A percentile compares a stretch with the other conserved stretches of the same genome.
Evolutionary conservation across 75 land plant species (phyloP).

Genomic region (Gnetum montanum): DNA sequence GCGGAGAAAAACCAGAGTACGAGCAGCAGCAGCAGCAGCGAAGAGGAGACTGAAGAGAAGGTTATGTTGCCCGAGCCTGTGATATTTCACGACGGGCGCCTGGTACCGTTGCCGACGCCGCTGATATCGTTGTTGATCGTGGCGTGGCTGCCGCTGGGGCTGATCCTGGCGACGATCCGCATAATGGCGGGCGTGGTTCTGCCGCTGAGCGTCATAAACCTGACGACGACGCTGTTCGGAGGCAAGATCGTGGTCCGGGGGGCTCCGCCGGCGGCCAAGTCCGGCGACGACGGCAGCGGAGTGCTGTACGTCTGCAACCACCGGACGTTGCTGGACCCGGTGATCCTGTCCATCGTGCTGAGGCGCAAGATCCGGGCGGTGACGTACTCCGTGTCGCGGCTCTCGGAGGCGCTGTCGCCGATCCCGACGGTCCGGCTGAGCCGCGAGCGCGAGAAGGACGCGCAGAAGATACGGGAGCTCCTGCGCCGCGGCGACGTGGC

Average conservation of each 20-base stretch:
- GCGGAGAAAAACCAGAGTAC: slow-evolving; percentile 14
- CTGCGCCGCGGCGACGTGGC: slow-evolving; percentile 61
- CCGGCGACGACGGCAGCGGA: slow-evolving; percentile 17
- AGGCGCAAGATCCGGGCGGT: slow-evolving; percentile 65
- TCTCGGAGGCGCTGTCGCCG: slow-evolving; percentile 78
- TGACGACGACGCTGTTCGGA: slow-evolving; percentile 32
- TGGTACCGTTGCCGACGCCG: slow-evolving; percentile 76
- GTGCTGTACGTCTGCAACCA: slow-evolving; percentile 89
- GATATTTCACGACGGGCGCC: slow-evolving; percentile 86
- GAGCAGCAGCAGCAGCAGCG: too few species aligned
- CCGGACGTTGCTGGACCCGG: slow-evolving; percentile 84
- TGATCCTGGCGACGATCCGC: slow-evolving; percentile 42
- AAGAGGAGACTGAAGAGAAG: too few species aligned
- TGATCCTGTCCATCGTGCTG: slow-evolving; percentile 58
- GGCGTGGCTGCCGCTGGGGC: slow-evolving; percentile 79
- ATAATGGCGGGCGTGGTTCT: slow-evolving; percentile 36
- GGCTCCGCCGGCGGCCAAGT: slow-evolving; percentile 17
- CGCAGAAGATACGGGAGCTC: slow-evolving; percentile 38
- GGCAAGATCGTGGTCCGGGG: slow-evolving; percentile 62
- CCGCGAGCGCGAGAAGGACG: slow-evolving; percentile 62
- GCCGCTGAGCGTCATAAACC: slow-evolving; percentile 40
- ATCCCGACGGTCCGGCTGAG: slow-evolving; percentile 78
- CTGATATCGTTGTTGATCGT: slow-evolving; percentile 47
- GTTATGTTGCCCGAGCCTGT: slow-evolving; percentile 61
- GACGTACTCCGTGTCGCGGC: slow-evolving; percentile 83